These are phyloP conservation scores for Leucaena leucocephala DNA, from an alignment of 306 rosid genomes.

Conservation along the genomic window DNA sequence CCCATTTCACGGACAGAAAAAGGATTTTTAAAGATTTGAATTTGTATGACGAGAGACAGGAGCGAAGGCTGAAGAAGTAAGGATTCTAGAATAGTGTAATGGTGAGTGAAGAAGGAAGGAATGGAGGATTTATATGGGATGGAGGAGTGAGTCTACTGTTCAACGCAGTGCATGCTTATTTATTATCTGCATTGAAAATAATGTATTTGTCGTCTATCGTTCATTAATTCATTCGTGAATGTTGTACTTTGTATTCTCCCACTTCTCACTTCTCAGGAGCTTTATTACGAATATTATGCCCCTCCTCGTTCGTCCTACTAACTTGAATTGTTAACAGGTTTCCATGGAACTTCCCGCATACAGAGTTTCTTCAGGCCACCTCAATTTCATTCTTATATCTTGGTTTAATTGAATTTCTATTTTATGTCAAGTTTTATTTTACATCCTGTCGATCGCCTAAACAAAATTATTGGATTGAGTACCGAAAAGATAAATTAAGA, in stretches of 20 bases:
- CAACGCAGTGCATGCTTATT: background rate
- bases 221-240: background rate
- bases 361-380: too few species aligned
- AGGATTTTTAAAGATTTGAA: background rate
- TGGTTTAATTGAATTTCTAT: too few species aligned
- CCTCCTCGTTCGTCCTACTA: background rate
- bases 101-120: background rate
- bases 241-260: background rate
- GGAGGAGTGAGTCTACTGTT: background rate
- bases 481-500: background rate
- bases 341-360: too few species aligned
- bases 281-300: background rate
- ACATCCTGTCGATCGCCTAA: background rate
- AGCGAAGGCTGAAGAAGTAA: background rate
- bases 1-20: conserved; percentile 34
- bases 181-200: background rate
- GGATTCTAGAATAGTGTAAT: background rate
- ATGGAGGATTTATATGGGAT: background rate
- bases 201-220: background rate
- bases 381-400: background rate
- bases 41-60: background rate
- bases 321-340: background rate
- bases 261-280: background rate
- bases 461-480: background rate
- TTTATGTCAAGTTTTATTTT: too few species aligned